Evolutionary conservation across 768 basidiomycete genomes (phyloP), one percentile per base, ranked within the genome.

Genomic region (Tricholoma terreum): DNA sequence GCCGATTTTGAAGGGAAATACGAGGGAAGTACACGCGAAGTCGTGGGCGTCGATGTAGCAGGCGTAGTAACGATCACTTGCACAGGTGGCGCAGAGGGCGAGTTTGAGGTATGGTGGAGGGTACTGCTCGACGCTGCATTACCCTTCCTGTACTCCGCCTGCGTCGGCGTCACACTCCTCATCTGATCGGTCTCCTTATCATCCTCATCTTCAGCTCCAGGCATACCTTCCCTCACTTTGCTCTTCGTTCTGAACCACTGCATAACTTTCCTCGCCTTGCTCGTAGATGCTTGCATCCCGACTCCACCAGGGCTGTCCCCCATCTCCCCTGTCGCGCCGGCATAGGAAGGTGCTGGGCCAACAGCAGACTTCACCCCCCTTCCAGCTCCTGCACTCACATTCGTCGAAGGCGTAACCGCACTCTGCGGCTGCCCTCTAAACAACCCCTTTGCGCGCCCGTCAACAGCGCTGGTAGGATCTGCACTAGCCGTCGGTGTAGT

Each of bases 261-360:
- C 96, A 98, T 98, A 53, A 99, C 97, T 67, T 89, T 93, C 71
- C 86, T 86, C 4, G 96, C 94, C 71, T 94, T 90, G 73, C 82
- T 86, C n/a, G 91, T 84, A 59, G 90, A 87, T 14, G 86, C 90
- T 2, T 81, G 80, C 73, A 87, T 77, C 7, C 75, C 77, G 3
- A 65, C 38, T 7, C 67, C 72, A 19, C 50, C 67, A 31, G 58
- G 63, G 21, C 48, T 49, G 33, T 68, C 63, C 36, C 68, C 61
- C 48, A 68, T 74, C 38, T 77, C 78, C n/a, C 65, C 61, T 27
- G 65, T 50, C 2, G 64, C 48, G 30, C 66, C 65, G 2, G 61
- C 56, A 21, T 60, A 65, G 14, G 61, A 52, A 34, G 57, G 50
- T 2, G 55, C 51, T 35, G 57, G 30, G 21, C 42, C 57, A 12